Evolutionary conservation across 306 rosid genomes (phyloP).

Genomic region (Datisca glomerata): DNA sequence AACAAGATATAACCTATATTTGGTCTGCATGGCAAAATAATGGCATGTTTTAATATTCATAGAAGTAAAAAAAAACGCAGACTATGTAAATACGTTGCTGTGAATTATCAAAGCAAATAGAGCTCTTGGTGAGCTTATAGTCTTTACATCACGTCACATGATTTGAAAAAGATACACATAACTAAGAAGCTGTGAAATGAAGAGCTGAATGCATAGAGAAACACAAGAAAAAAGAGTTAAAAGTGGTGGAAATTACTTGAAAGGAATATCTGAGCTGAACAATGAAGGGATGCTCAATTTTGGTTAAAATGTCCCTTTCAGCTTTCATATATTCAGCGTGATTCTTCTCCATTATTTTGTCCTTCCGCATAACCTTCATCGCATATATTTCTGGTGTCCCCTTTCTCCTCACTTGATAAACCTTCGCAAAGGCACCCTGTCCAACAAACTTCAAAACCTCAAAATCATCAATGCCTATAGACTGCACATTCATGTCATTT

Average conservation of each 20-base stretch:
- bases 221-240: background rate
- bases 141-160: no score
- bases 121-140: no score
- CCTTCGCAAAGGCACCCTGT: slow-evolving; percentile 94
- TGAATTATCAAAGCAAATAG: no score
- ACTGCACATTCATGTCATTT: slow-evolving; percentile 21
- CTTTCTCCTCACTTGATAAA: slow-evolving; percentile 83
- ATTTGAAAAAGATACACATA: no score
- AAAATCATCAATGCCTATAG: slow-evolving; percentile 73
- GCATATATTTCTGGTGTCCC: slow-evolving; percentile 91
- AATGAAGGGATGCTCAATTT: slow-evolving; percentile 73
- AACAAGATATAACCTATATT: slow-evolving; percentile 85
- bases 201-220: no score
- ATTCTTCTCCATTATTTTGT: slow-evolving; percentile 90
- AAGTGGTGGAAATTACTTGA: slow-evolving; percentile 43
- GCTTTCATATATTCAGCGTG: slow-evolving; percentile 97
- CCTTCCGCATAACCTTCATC: slow-evolving; percentile 98
- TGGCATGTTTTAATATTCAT: slow-evolving; percentile 1
- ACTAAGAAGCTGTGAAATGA: no score
- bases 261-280: slow-evolving; percentile 94
- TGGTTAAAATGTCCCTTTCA: slow-evolving; percentile 83
- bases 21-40: slow-evolving; percentile 49
- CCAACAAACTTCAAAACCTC: slow-evolving; percentile 97
- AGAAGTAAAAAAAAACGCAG: no score
- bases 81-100: no score